Evolutionary conservation across 257 asterid genomes (phyloP).

Genomic region (Ilex aquifolium): DNA sequence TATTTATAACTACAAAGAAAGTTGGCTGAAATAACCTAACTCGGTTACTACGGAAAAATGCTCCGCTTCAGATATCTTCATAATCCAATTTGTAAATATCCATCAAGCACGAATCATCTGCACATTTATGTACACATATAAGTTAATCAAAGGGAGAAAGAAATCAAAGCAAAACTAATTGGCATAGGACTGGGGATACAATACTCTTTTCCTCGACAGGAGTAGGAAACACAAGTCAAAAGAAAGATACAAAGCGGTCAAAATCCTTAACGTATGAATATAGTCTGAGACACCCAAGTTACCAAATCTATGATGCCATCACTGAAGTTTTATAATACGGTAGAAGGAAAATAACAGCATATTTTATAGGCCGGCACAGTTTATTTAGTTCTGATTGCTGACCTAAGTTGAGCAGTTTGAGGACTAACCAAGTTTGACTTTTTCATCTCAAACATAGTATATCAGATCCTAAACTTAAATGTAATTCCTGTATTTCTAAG

Average conservation of each 20-base stretch:
- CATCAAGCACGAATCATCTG: constrained; percentile 25
- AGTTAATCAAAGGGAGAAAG: background rate
- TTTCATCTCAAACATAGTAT: no score
- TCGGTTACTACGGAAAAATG: background rate
- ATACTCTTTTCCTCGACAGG: no score
- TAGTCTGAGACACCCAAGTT: no score
- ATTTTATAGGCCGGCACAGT: no score
- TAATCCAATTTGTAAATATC: background rate
- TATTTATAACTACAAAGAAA: constrained; percentile 5
- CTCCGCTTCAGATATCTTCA: background rate
- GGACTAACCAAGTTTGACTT: no score
- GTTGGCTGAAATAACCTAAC: constrained; percentile 1
- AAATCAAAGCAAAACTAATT: background rate
- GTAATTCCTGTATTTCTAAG: no score
- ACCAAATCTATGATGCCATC: background rate
- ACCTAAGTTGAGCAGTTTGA: no score
- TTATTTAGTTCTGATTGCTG: no score
- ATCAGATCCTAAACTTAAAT: no score
- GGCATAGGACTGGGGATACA: no score
- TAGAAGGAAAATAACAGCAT: background rate
- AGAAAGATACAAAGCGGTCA: background rate
- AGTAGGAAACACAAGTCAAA: background rate
- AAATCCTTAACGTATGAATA: no score
- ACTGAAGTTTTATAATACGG: background rate
- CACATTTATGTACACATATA: background rate